Conservation (phyloP, 106 monocot genomes). For the Platanthera zijinensis region DNA sequence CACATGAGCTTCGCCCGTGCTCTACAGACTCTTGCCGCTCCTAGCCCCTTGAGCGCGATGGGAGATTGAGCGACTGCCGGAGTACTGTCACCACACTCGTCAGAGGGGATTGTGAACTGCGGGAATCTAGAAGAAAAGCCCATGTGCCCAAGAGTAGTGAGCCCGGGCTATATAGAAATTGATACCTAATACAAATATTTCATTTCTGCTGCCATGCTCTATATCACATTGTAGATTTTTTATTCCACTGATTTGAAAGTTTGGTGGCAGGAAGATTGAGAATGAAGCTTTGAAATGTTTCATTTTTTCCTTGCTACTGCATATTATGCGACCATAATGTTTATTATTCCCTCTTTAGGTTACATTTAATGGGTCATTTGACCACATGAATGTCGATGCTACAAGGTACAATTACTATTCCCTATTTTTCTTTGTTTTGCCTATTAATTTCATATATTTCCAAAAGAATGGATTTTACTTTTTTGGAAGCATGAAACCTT, state of each 20-base stretch:
- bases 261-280: not conserved
- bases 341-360: conserved; percentile 40
- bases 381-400: conserved; percentile 95
- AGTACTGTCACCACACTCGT: no score
- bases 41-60: no score
- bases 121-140: no score
- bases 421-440: not conserved
- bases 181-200: no score
- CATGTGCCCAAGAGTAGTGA: no score
- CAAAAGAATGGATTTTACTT: not conserved
- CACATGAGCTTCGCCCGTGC: no score
- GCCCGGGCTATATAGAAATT: no score
- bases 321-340: not conserved
- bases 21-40: no score
- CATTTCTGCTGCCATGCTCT: no score
- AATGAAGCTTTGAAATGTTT: not conserved
- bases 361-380: conserved; percentile 97
- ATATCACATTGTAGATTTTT: not conserved
- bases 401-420: conserved; percentile 55
- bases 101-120: no score
- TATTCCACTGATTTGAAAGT: not conserved
- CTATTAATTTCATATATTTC: not conserved
- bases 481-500: conserved; percentile 6
- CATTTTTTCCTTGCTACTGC: not conserved
- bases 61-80: no score